phyloP scores from a whole-genome alignment of 1,284 basidiomycete genomes.

The Cronartium quercuum region DNA sequence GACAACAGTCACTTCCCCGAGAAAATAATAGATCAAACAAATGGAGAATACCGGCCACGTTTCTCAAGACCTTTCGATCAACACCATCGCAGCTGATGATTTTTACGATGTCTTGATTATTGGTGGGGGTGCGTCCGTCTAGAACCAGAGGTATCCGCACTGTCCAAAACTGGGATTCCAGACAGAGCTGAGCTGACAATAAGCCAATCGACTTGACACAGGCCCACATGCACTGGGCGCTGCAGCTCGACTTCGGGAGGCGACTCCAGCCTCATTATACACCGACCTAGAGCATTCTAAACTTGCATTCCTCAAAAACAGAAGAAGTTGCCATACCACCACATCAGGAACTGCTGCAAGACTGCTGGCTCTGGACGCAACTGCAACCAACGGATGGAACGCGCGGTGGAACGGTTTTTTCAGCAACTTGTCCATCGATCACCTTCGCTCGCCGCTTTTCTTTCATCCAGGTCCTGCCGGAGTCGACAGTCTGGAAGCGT shows the following conservation, averaged over 20 bases:
- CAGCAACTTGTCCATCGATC: slow-evolving; percentile 42
- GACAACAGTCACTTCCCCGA: no score
- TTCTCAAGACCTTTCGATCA: slow-evolving; percentile 3
- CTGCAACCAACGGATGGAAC: background rate
- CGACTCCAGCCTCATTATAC: slow-evolving; percentile 44
- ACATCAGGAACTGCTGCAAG: background rate
- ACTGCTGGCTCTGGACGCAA: background rate
- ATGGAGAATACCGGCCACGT: background rate
- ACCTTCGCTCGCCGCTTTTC: slow-evolving; percentile 51
- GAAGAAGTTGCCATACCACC: background rate
- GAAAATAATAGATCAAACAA: no score
- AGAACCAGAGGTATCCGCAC: no score
- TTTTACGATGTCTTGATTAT: slow-evolving; percentile 38
- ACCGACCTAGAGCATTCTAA: slow-evolving; percentile 47
- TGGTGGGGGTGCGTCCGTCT: slow-evolving; percentile 34
- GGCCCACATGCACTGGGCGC: slow-evolving; percentile 46
- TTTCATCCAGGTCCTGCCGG: slow-evolving; percentile 46
- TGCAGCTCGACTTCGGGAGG: slow-evolving; percentile 43
- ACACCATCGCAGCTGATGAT: slow-evolving; percentile 21
- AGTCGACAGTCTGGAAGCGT: slow-evolving; percentile 35
- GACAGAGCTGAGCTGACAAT: no score
- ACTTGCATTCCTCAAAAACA: slow-evolving; percentile 42
- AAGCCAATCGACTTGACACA: background rate
- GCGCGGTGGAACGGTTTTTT: slow-evolving; percentile 40
- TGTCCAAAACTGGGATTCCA: no score